Conservation (phyloP, 306 rosid species). For the Inga laurina region DNA sequence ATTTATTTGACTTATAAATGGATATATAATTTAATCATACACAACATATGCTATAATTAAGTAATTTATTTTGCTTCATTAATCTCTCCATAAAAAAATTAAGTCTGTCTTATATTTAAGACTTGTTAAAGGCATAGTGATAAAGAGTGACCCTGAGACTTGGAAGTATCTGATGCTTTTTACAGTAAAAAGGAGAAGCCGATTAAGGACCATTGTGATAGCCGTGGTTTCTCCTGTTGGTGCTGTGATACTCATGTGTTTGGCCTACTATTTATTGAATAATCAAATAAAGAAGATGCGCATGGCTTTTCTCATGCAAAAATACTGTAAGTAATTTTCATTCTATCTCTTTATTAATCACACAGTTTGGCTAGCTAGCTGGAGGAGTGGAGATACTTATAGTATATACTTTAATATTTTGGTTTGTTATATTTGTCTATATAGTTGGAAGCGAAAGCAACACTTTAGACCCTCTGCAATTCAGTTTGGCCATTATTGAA, state of each 20-base stretch:
- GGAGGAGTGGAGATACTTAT: not conserved
- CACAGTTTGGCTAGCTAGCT: not conserved
- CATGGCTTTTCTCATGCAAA: not conserved
- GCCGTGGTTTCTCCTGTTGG: not conserved
- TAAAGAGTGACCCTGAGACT: not conserved
- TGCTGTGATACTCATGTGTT: not conserved
- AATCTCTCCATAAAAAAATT: too few species aligned
- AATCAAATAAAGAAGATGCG: not conserved
- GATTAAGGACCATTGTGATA: not conserved
- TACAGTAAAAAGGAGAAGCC: not conserved
- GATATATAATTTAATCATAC: too few species aligned
- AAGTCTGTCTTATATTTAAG: too few species aligned
- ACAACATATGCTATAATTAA: too few species aligned
- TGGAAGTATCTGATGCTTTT: not conserved
- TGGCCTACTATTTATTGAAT: not conserved
- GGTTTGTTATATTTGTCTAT: not conserved
- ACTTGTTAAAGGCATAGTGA: too few species aligned
- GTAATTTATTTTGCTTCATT: too few species aligned
- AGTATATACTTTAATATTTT: not conserved
- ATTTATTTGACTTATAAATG: too few species aligned
- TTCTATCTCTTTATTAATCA: not conserved
- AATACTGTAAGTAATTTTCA: not conserved
- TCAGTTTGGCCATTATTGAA: slow-evolving; percentile 23
- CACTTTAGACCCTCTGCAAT: slow-evolving; percentile 32
- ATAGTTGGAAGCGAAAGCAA: not conserved